A percentile compares a stretch with the other conserved stretches of the same genome.
These are phyloP conservation scores for Magnaporthiopsis poae DNA, from an alignment of 2,329 filamentous ascomycete genomes.

Conservation along the genomic window DNA sequence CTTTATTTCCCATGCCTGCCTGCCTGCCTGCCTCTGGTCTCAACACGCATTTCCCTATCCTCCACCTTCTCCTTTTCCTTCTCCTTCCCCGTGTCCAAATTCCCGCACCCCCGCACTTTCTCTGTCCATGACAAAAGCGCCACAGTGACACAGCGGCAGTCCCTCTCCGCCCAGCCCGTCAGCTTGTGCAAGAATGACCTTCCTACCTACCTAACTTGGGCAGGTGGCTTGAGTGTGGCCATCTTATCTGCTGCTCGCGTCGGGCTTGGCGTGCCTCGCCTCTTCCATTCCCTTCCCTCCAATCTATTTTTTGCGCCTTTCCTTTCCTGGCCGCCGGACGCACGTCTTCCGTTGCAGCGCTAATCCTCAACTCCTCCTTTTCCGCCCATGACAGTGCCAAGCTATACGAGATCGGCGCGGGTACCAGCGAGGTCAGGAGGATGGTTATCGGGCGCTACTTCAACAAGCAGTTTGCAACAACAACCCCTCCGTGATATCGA, in stretches of 20 bases:
- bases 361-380: conserved; percentile 18
- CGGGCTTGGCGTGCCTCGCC: too few species aligned
- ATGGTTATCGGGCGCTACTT: conserved; percentile 92
- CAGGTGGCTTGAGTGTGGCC: too few species aligned
- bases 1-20: neutral
- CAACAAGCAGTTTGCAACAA: conserved; percentile 65
- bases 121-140: too few species aligned
- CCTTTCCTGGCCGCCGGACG: neutral
- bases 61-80: too few species aligned
- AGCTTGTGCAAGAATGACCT: too few species aligned
- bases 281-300: too few species aligned
- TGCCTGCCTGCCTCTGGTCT: too few species aligned
- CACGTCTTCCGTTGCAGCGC: conserved; percentile 9
- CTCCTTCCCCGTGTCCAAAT: neutral
- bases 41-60: neutral
- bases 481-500: neutral
- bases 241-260: too few species aligned
- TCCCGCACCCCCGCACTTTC: too few species aligned
- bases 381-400: conserved; percentile 40
- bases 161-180: too few species aligned
- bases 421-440: conserved; percentile 83
- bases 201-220: too few species aligned
- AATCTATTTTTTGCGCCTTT: neutral
- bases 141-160: too few species aligned
- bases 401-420: conserved; percentile 93